Conservation (phyloP, 1,284 basidiomycete genomes). For the Golubevia sp. region DNA sequence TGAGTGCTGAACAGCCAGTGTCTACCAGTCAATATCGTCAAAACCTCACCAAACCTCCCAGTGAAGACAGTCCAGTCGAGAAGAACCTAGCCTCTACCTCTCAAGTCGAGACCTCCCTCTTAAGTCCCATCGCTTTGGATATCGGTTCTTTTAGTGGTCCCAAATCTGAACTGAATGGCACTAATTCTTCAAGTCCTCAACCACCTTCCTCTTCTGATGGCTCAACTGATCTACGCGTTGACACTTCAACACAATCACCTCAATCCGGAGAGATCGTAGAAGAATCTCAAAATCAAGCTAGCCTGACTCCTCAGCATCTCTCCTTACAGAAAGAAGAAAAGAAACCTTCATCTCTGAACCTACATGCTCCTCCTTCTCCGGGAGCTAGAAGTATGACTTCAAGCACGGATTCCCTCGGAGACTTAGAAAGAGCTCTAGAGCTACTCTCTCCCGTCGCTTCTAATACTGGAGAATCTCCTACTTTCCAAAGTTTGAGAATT, state of each 20-base stretch:
- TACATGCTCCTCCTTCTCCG: too few species aligned
- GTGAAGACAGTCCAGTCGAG: not conserved
- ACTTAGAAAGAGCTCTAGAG: constrained; percentile 39
- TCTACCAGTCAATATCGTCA: not conserved
- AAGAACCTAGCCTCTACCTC: not conserved
- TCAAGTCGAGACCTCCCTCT: constrained; percentile 12
- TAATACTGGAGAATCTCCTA: not conserved
- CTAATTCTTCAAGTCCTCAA: too few species aligned
- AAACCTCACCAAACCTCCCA: not conserved
- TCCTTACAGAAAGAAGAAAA: too few species aligned
- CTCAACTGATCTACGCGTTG: too few species aligned
- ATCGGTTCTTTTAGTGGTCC: constrained; percentile 19
- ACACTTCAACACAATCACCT: too few species aligned
- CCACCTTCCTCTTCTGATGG: too few species aligned
- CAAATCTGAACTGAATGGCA: constrained; percentile 13
- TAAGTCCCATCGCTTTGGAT: constrained; percentile 41
- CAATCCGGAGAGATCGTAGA: too few species aligned
- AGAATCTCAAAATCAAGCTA: too few species aligned
- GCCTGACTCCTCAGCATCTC: too few species aligned
- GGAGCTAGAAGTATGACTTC: too few species aligned
- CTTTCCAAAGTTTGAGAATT: constrained; percentile 9
- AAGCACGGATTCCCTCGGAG: constrained; percentile 26
- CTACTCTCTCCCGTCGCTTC: constrained; percentile 35
- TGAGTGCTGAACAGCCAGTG: not conserved
- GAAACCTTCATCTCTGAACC: too few species aligned